Evolutionary conservation across 805 yeast species (phyloP), one percentile per base, ranked within the genome.

Genomic region (Metschnikowia arizonensis): DNA sequence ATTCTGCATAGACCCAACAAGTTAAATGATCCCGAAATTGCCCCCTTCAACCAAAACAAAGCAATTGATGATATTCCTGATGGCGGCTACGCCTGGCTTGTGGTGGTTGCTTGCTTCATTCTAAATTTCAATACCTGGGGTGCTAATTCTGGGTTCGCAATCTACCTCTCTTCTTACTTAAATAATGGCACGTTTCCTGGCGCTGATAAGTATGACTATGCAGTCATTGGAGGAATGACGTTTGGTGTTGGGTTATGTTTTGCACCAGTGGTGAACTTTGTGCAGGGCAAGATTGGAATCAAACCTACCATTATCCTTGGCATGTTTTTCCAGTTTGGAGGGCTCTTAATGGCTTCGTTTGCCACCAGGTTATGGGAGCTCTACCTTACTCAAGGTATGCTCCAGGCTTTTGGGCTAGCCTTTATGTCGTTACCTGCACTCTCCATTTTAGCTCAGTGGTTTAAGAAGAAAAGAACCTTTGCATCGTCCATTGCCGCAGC

Each of bases 121-220:
- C 64, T 79, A 33, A 78, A 79, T 59, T 75, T 80, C 50, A 69
- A 76, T 31, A 77, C 87, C 0, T 85, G 91, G 90, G 93, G 93
- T 12, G 76, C 84, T 51, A 83, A 83, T 51, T 66, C 79, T 5
- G 84, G 82, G 3, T 85, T 73, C 57, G 83, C 88, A 24, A 74
- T 85, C 4, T 82, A 80, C 52, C 64, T 84, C 21, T 72, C 84
- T 1, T 73, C 70, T 50, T 85, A 82, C 56, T 50, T 83, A 19
- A 72, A 75, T 34, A 58, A 74, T 42, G 61, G 45, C 29, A 64
- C 72, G 0, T 83, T 80, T 50, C 64, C 66, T 0, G 86, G 82
- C 2, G 82, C 83, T 0, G 58, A 73, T 1, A 74, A 74, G 41
- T 63, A 77, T 45, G 85, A 82, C 48, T 85, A 75, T 59, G 86